Evolutionary conservation across 371 early-diverging fungal species (phyloP).

Genomic region (Blastocladiella emersonii): DNA sequence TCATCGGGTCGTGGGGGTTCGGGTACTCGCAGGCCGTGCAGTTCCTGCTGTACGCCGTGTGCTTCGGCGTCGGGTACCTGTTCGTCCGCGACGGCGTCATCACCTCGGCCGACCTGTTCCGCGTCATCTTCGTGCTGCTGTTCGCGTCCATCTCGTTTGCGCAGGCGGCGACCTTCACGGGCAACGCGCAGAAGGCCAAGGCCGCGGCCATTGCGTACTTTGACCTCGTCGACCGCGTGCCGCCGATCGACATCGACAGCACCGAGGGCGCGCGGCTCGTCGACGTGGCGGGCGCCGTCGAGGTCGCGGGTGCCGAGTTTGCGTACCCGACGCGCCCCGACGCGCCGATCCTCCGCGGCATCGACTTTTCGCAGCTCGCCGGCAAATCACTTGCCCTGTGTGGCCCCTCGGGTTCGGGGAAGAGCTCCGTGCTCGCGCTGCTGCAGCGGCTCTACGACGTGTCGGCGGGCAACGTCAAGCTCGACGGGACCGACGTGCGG

Average conservation of each 20-base stretch:
- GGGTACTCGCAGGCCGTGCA: background rate
- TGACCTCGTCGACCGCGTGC: constrained; percentile 4
- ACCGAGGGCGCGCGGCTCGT: background rate
- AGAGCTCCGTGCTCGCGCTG: constrained; percentile 29
- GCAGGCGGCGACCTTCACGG: constrained; percentile 38
- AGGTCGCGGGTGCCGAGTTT: background rate
- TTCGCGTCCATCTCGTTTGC: constrained; percentile 19
- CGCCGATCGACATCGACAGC: constrained; percentile 15
- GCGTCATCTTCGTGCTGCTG: background rate
- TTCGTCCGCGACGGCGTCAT: constrained; percentile 32
- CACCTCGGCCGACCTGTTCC: constrained; percentile 30
- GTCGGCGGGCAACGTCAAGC: constrained; percentile 10
- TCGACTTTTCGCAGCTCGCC: background rate
- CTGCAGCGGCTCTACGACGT: constrained; percentile 35
- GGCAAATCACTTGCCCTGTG: background rate
- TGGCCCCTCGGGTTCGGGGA: constrained; percentile 26
- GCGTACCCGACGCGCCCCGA: constrained; percentile 19
- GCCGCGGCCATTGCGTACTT: constrained; percentile 43
- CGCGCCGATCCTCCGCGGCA: background rate
- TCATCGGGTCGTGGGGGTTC: background rate
- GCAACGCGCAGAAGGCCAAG: constrained; percentile 38
- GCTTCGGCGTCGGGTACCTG: constrained; percentile 35
- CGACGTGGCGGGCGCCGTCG: constrained; percentile 3
- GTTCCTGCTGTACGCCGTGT: background rate
- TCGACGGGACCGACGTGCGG: constrained; percentile 28